Percentiles rank a stretch among this genome's conserved stretches.
These are phyloP conservation scores for Zymoseptoria brevis DNA, from an alignment of 2,329 filamentous ascomycete genomes.

Conservation along the genomic window DNA sequence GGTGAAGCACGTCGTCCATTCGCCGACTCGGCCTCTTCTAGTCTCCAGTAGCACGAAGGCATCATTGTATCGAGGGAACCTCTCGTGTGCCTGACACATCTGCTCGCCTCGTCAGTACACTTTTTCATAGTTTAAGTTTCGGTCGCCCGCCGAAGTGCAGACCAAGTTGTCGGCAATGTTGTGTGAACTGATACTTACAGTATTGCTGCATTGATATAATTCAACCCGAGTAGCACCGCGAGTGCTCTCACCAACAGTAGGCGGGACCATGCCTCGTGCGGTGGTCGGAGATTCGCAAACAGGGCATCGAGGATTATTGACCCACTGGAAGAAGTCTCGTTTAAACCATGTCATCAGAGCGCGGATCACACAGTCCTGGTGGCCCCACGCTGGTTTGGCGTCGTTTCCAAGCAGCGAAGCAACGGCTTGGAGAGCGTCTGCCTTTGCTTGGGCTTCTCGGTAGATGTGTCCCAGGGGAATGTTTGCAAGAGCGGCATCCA, in stretches of 20 bases:
- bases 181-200: constrained; percentile 23
- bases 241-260: constrained; percentile 80
- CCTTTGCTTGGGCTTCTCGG: constrained; percentile 86
- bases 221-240: constrained; percentile 83
- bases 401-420: constrained; percentile 78
- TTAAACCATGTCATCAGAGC: constrained; percentile 94
- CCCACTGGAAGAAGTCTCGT: constrained; percentile 87
- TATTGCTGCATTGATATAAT: constrained; percentile 75
- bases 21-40: constrained; percentile 74
- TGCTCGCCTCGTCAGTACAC: constrained; percentile 22
- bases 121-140: too few relatives aligned
- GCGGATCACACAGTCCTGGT: constrained; percentile 91
- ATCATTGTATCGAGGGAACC: constrained; percentile 90
- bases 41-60: constrained; percentile 89
- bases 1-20: constrained; percentile 98
- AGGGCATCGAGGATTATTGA: constrained; percentile 86
- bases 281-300: constrained; percentile 76
- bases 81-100: constrained; percentile 69
- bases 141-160: too few relatives aligned
- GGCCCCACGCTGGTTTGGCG: constrained; percentile 77
- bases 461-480: constrained; percentile 90
- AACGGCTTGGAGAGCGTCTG: constrained; percentile 76
- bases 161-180: too few relatives aligned
- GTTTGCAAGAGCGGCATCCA: constrained; percentile 81
- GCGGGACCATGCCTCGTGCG: constrained; percentile 71